Evolutionary conservation across 2,329 filamentous ascomycete species (phyloP).

Genomic region (Clarireedia sp.): DNA sequence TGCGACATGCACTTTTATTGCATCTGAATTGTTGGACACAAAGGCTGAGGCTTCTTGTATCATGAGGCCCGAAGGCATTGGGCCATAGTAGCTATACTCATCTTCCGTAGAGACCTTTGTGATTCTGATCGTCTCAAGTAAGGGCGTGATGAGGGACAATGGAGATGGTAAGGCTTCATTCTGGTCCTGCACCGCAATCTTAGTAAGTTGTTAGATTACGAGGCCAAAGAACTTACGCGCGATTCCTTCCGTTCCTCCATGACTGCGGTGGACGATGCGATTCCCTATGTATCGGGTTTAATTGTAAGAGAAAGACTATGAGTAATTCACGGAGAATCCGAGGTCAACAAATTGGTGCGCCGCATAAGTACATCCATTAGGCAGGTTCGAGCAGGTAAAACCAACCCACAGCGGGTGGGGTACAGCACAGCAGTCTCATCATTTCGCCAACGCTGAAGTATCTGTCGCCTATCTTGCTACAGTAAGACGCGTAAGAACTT

Average conservation of each 20-base stretch:
- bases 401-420: too few relatives aligned
- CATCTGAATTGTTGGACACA: not conserved
- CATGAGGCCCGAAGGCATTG: not conserved
- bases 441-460: too few relatives aligned
- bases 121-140: not conserved
- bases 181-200: too few relatives aligned
- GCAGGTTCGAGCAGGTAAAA: too few relatives aligned
- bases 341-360: too few relatives aligned
- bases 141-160: not conserved
- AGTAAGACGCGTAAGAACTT: too few relatives aligned
- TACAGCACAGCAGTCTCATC: too few relatives aligned
- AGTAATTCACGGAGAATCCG: not conserved
- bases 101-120: not conserved
- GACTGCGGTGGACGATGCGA: not conserved
- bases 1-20: not conserved
- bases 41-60: conserved; percentile 1
- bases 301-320: not conserved
- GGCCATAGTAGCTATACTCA: not conserved
- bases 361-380: too few relatives aligned
- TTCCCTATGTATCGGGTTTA: not conserved
- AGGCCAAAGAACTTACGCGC: too few relatives aligned
- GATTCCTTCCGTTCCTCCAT: too few relatives aligned
- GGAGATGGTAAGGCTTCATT: not conserved
- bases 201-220: too few relatives aligned
- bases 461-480: too few relatives aligned